Evolutionary conservation across 257 asterid species (phyloP).

Genomic region (Solanum etuberosum): DNA sequence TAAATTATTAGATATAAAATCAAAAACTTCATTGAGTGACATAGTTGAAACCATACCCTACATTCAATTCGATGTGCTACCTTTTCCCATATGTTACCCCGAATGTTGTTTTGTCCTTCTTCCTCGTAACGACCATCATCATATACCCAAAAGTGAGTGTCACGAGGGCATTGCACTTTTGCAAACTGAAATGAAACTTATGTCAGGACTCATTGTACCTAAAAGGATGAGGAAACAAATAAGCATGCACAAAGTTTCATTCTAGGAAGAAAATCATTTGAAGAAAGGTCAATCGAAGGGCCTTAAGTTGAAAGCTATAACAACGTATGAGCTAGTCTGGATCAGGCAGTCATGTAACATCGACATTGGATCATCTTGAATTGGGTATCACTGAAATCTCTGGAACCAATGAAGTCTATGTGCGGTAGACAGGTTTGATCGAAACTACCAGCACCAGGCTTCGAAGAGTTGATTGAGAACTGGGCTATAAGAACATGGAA

Average conservation of each 20-base stretch:
- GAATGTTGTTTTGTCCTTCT: constrained; percentile 96
- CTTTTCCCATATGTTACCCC: constrained; percentile 98
- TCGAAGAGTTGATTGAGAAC: background rate
- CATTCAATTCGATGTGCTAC: constrained; percentile 13
- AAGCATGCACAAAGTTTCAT: background rate
- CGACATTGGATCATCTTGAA: background rate
- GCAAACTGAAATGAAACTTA: constrained; percentile 49
- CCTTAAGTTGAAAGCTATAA: background rate
- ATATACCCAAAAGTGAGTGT: constrained; percentile 97
- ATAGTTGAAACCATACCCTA: background rate
- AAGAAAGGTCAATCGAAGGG: background rate
- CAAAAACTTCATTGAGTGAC: background rate
- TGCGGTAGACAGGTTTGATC: background rate
- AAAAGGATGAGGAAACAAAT: background rate
- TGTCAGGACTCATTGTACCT: background rate
- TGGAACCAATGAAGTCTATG: background rate
- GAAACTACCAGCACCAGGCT: background rate
- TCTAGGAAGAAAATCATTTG: background rate
- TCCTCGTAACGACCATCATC: constrained; percentile 98
- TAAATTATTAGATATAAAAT: background rate
- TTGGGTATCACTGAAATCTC: background rate
- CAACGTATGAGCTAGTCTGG: background rate
- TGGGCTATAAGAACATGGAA: background rate
- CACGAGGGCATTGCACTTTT: constrained; percentile 93
- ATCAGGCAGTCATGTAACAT: background rate